Conservation (phyloP, 2,329 filamentous ascomycete species). For the Fusarium sambucinum region DNA sequence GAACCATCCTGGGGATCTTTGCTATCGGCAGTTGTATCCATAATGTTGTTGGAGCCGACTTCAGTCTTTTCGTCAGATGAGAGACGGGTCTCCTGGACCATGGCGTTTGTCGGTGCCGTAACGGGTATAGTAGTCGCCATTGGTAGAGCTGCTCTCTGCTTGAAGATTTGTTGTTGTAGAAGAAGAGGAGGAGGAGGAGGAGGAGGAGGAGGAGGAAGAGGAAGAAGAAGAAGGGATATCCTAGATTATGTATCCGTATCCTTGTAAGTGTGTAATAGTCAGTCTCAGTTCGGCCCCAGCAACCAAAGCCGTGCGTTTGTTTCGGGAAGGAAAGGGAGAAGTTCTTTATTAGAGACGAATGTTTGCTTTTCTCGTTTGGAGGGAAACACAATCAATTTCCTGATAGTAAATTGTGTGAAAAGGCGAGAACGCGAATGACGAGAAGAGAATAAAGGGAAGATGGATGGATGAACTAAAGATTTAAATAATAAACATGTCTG, state of each 20-base stretch:
- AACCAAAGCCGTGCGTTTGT: constrained; percentile 10
- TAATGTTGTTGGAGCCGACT: constrained; percentile 45
- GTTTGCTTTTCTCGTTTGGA: constrained; percentile 15
- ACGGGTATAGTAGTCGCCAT: constrained; percentile 35
- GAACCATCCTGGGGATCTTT: constrained; percentile 24
- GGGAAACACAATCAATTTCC: background rate
- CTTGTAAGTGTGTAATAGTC: background rate
- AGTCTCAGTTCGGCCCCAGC: constrained; percentile 4
- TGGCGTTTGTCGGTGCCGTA: constrained; percentile 31
- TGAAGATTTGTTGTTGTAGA: background rate
- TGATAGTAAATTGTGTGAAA: background rate
- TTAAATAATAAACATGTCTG: constrained; percentile 9
- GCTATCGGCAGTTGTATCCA: constrained; percentile 34
- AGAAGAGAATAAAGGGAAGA: background rate
- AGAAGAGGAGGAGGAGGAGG: background rate
- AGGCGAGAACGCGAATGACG: background rate
- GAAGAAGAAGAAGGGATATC: background rate
- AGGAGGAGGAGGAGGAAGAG: background rate
- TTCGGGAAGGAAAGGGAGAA: background rate
- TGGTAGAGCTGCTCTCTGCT: background rate
- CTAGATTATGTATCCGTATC: background rate
- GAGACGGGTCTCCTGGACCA: constrained; percentile 43
- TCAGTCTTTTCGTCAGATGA: constrained; percentile 52
- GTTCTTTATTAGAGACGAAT: background rate
- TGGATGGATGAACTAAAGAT: constrained; percentile 9